phyloP scores from a whole-genome alignment of 305 asterid species.

The Petunia hybrid region DNA sequence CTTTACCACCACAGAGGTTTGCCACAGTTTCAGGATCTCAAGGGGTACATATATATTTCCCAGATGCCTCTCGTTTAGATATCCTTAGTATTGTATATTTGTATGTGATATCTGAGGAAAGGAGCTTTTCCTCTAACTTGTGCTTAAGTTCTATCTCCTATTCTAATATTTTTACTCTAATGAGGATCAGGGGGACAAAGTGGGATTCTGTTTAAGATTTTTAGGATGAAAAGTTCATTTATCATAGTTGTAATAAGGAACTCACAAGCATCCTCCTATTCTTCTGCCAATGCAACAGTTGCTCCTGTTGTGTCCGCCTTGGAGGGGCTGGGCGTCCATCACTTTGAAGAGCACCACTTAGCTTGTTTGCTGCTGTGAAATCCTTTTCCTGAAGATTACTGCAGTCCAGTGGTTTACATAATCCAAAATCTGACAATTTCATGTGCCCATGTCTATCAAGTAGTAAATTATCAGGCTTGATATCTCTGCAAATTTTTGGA shows the following conservation, averaged over 20 bases:
- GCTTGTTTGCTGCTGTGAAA: constrained; percentile 66
- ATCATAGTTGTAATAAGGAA: constrained; percentile 26
- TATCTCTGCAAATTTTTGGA: constrained; percentile 68
- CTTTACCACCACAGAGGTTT: background rate
- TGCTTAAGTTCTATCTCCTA: constrained; percentile 28
- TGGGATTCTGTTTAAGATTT: background rate
- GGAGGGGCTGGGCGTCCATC: constrained; percentile 88
- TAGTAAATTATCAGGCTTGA: constrained; percentile 94
- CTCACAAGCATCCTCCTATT: constrained; percentile 96
- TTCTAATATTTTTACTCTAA: background rate
- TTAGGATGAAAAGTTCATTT: constrained; percentile 6
- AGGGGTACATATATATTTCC: background rate
- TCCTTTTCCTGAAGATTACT: constrained; percentile 86
- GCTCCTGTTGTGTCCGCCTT: constrained; percentile 95
- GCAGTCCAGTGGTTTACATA: constrained; percentile 93
- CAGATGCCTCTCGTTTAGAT: background rate
- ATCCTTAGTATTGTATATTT: background rate
- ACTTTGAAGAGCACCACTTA: constrained; percentile 80
- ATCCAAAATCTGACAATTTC: constrained; percentile 92
- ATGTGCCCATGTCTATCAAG: constrained; percentile 91
- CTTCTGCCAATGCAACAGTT: constrained; percentile 90
- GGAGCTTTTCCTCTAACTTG: constrained; percentile 24
- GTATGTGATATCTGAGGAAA: background rate
- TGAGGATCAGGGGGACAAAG: background rate
- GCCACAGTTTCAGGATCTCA: background rate